Evolutionary conservation across 2,329 filamentous ascomycete genomes (phyloP), one percentile per base, ranked within the genome.

Genomic region (Alternaria atra): DNA sequence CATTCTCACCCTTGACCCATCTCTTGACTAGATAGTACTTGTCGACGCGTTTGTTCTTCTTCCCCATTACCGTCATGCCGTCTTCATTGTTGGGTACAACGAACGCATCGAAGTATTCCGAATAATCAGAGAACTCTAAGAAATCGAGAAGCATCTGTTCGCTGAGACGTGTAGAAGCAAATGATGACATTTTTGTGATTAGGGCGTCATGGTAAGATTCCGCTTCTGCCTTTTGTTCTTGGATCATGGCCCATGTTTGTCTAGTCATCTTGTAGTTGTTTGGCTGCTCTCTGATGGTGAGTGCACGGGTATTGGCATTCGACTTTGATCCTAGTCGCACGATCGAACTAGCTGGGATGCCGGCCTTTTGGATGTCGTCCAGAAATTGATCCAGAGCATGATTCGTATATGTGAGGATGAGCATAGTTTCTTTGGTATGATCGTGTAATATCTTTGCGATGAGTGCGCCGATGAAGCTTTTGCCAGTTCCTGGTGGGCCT

Each of bases 401-500:
- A 89, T 73, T 92, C 83, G 89, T 92, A 58, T 87, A 92, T 27
- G 86, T 88, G 2, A 91, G 74, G 0, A 93, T 85, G 0, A 94
- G 79, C 0, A 93, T 84, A 0, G 73, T 85, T 29, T 85, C 79
- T 0, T 66, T 20, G 0, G 85, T 87, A 5, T 81, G 68, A 1
- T 85, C 72, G 20, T 87, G 76, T 0, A 93, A 70, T 0, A 82
- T 74, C 53, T 88, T 88, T 0, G 86, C 84, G 1, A 89, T 79
- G 2, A 60, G 77, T 0, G 90, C 87, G 0, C 91, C 91, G 3
- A 92, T 84, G 63, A 91, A 91, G 0, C 90, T 92, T 66, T 94
- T 94, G 1, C 91, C 91, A 0, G 90, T 93, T 0, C 89, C 88
- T 89, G 91, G 91, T 1, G 91, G 91, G 0, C 91, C 91, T 79